Evolutionary conservation across 2,329 filamentous ascomycete species (phyloP).

Genomic region (Botrytis pseudocinerea): DNA sequence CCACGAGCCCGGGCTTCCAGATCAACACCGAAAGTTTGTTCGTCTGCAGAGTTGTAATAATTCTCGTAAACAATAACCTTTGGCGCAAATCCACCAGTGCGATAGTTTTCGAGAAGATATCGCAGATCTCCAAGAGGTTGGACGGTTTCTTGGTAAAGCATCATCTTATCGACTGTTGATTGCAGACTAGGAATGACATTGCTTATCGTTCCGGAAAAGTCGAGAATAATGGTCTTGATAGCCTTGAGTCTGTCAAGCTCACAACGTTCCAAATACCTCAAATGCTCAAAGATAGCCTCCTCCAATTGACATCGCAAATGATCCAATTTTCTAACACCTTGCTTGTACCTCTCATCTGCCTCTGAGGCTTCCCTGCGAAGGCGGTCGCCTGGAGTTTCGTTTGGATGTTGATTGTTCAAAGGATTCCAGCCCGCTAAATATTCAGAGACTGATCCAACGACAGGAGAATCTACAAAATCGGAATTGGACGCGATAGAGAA

Average conservation of each 20-base stretch:
- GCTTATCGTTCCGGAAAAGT: conserved; percentile 95
- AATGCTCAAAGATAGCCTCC: conserved; percentile 87
- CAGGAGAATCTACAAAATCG: conserved; percentile 70
- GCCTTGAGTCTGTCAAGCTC: conserved; percentile 95
- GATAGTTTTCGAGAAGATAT: conserved; percentile 95
- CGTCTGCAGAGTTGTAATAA: conserved; percentile 97
- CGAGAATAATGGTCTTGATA: conserved; percentile 95
- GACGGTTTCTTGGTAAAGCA: conserved; percentile 98
- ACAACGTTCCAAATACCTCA: conserved; percentile 95
- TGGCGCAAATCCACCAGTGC: conserved; percentile 88
- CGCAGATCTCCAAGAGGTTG: conserved; percentile 86
- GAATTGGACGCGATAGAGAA: conserved; percentile 68
- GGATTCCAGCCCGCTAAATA: conserved; percentile 93
- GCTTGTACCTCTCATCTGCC: conserved; percentile 91
- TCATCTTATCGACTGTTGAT: conserved; percentile 96
- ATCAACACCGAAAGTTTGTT: conserved; percentile 97
- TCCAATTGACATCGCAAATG: conserved; percentile 91
- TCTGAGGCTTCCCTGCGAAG: conserved; percentile 87
- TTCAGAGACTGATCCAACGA: conserved; percentile 80
- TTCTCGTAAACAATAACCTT: conserved; percentile 95
- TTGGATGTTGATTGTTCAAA: conserved; percentile 84
- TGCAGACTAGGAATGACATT: conserved; percentile 97
- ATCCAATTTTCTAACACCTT: conserved; percentile 80
- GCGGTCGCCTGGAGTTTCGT: conserved; percentile 85
- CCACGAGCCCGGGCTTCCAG: conserved; percentile 91